Conservation (phyloP, 192 early-diverging fungal species). For the Coemansia asiatica region DNA sequence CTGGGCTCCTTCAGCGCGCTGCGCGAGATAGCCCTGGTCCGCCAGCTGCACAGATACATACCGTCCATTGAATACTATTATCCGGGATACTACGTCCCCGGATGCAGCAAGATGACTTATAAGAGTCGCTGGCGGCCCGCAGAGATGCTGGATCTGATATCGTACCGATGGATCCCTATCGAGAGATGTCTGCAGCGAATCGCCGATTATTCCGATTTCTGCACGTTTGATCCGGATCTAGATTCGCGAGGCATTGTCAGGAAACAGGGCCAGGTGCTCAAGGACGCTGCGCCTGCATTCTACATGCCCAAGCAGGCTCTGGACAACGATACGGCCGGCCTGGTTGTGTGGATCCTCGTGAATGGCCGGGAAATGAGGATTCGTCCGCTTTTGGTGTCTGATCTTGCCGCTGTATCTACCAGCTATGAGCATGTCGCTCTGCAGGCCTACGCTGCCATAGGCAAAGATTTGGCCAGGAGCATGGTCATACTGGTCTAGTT, state of each 20-base stretch:
- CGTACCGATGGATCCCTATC: constrained; percentile 47
- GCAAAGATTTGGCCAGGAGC: constrained; percentile 15
- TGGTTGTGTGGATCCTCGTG: constrained; percentile 3
- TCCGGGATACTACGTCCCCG: constrained; percentile 94
- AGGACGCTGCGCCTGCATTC: constrained; percentile 16
- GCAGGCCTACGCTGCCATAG: constrained; percentile 26
- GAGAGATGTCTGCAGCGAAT: constrained; percentile 46
- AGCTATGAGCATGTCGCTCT: constrained; percentile 16
- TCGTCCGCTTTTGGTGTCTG: not conserved
- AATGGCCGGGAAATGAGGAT: not conserved
- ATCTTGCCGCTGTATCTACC: constrained; percentile 10
- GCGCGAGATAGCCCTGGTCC: constrained; percentile 72
- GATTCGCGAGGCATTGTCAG: constrained; percentile 19
- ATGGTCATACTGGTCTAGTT: not conserved
- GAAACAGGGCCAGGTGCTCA: constrained; percentile 1
- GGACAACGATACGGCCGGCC: not conserved
- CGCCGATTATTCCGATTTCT: constrained; percentile 28
- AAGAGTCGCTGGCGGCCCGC: constrained; percentile 88
- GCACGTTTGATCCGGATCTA: constrained; percentile 36
- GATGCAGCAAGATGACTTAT: constrained; percentile 92
- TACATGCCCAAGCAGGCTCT: constrained; percentile 2
- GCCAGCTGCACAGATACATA: constrained; percentile 49
- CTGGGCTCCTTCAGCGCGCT: constrained; percentile 87
- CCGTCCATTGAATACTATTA: constrained; percentile 78
- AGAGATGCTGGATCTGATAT: constrained; percentile 72